Evolutionary conservation across 805 yeast genomes (phyloP).

Genomic region (Hyphopichia homilentoma): DNA sequence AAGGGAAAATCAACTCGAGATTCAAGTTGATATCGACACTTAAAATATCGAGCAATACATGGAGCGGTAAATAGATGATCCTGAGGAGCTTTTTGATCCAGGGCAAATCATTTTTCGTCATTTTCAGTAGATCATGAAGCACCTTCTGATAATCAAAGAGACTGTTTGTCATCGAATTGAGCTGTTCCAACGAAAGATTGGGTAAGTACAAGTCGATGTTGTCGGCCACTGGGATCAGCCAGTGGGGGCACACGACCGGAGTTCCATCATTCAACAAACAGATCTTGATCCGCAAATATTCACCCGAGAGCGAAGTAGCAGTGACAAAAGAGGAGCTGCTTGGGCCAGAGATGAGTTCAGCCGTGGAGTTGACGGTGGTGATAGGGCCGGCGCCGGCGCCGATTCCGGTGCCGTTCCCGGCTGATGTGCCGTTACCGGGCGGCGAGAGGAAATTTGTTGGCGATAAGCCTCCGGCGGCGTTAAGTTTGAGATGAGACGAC

Average conservation of each 20-base stretch:
- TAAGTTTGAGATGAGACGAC: slow-evolving; percentile 20
- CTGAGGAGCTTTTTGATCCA: slow-evolving; percentile 43
- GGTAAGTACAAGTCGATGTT: slow-evolving; percentile 58
- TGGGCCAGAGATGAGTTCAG: slow-evolving; percentile 15
- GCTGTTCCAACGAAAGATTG: slow-evolving; percentile 50
- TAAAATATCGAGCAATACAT: slow-evolving; percentile 51
- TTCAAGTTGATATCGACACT: slow-evolving; percentile 62
- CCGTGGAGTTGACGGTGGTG: slow-evolving; percentile 12
- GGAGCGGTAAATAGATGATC: slow-evolving; percentile 56
- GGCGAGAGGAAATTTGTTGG: slow-evolving; percentile 41
- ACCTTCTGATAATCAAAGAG: slow-evolving; percentile 40
- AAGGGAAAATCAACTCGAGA: slow-evolving; percentile 75
- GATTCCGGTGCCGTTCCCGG: neutral
- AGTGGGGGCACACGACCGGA: slow-evolving; percentile 73
- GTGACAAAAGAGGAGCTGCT: slow-evolving; percentile 70
- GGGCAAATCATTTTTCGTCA: slow-evolving; percentile 33
- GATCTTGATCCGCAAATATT: slow-evolving; percentile 65
- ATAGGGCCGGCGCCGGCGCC: neutral
- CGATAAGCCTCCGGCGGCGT: slow-evolving; percentile 38
- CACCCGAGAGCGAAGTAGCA: slow-evolving; percentile 84
- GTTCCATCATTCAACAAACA: slow-evolving; percentile 79
- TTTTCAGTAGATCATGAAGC: slow-evolving; percentile 32
- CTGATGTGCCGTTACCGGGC: slow-evolving; percentile 6
- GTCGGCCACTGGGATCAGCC: slow-evolving; percentile 49
- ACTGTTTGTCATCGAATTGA: slow-evolving; percentile 34